Percentiles rank a stretch among this genome's conserved stretches.
These are phyloP conservation scores for Infundibulicybe gibba DNA, from an alignment of 768 basidiomycete genomes.

Conservation along the genomic window DNA sequence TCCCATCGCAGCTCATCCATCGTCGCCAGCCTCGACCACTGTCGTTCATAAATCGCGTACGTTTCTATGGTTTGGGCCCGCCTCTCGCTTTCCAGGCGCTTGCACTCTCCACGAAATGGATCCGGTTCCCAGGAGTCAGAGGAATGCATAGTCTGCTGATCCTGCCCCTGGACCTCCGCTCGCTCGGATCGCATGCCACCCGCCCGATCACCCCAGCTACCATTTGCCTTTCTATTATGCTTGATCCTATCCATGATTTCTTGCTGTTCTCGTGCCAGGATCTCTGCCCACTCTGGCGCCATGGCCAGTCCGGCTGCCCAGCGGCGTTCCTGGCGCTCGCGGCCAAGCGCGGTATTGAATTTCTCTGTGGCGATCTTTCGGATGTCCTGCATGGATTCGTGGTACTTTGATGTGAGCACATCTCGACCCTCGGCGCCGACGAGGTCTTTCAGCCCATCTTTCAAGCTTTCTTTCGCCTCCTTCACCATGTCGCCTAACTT, in stretches of 20 bases:
- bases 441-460: slow-evolving; percentile 43
- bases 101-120: too few relatives aligned
- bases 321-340: slow-evolving; percentile 45
- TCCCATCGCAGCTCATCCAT: slow-evolving; percentile 52
- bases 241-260: slow-evolving; percentile 44
- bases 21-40: slow-evolving; percentile 49
- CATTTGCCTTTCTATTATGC: slow-evolving; percentile 13
- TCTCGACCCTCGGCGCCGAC: slow-evolving; percentile 23
- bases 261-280: slow-evolving; percentile 30
- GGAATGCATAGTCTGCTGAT: slow-evolving; percentile 31
- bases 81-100: slow-evolving; percentile 55
- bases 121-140: slow-evolving; percentile 21
- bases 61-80: slow-evolving; percentile 49
- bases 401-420: slow-evolving; percentile 32
- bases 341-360: slow-evolving; percentile 37
- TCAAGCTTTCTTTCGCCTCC: slow-evolving; percentile 59
- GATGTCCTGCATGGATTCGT: slow-evolving; percentile 38
- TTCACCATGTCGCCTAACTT: slow-evolving; percentile 42
- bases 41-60: slow-evolving; percentile 58
- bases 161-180: too few relatives aligned
- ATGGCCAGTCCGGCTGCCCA: slow-evolving; percentile 40
- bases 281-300: slow-evolving; percentile 21
- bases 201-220: too few relatives aligned
- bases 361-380: slow-evolving; percentile 41
- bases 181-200: too few relatives aligned